Conservation (phyloP, 2,329 filamentous ascomycete genomes). For the Colletotrichum sp. region DNA sequence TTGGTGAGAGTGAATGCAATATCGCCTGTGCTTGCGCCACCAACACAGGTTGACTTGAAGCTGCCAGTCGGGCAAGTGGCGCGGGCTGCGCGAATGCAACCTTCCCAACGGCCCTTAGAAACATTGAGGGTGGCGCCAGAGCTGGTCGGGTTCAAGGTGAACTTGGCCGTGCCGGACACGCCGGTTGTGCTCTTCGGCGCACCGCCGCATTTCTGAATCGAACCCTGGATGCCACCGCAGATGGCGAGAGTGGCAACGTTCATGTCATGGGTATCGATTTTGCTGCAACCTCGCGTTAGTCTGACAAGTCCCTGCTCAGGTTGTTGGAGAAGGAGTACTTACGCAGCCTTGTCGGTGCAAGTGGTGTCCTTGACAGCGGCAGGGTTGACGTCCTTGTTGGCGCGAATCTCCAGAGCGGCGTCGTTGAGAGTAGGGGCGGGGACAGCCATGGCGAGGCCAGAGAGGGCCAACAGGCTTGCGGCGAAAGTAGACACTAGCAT, state of each 20-base stretch:
- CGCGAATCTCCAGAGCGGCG: not conserved
- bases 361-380: constrained; percentile 3
- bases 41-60: constrained; percentile 49
- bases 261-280: constrained; percentile 53
- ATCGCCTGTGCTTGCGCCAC: constrained; percentile 51
- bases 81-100: constrained; percentile 56
- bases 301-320: not conserved
- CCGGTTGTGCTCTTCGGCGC: constrained; percentile 47
- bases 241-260: constrained; percentile 52
- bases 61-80: constrained; percentile 55
- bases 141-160: constrained; percentile 46
- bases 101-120: constrained; percentile 57
- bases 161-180: constrained; percentile 50
- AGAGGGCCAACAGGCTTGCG: not conserved
- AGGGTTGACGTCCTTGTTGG: not conserved
- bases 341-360: not conserved
- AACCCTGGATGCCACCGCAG: constrained; percentile 55
- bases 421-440: not conserved
- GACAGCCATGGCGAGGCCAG: not conserved
- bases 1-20: constrained; percentile 43
- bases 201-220: constrained; percentile 48
- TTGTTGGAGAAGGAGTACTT: not conserved
- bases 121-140: constrained; percentile 55
- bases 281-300: constrained; percentile 22
- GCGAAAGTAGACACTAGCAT: not conserved